These are phyloP conservation scores for Antitrichia curtipendula DNA, from an alignment of 225 moss, liverwort and hornwort species.

Conservation along the genomic window DNA sequence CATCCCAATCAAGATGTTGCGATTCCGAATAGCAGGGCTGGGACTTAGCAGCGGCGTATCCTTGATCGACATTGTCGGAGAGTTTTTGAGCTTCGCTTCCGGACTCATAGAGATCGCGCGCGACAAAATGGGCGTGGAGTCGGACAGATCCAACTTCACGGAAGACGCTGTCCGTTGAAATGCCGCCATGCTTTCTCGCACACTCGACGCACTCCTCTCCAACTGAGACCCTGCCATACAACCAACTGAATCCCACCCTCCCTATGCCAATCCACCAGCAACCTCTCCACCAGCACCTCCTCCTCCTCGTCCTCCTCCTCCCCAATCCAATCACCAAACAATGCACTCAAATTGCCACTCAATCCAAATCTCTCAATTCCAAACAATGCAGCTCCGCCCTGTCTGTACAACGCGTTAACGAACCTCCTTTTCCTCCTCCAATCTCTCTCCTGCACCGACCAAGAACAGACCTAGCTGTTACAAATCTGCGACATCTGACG, in stretches of 20 bases:
- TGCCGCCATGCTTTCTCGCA: conserved; percentile 17
- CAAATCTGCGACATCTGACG: neutral
- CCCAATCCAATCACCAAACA: neutral
- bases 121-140: neutral
- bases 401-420: neutral
- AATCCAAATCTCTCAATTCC: neutral
- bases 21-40: conserved; percentile 1
- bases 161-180: conserved; percentile 16
- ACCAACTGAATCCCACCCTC: neutral
- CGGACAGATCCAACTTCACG: neutral
- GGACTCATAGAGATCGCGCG: neutral
- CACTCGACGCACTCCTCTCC: conserved; percentile 19
- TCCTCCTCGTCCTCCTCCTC: neutral
- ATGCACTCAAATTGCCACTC: neutral
- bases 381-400: neutral
- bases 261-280: neutral
- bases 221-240: conserved; percentile 14
- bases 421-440: neutral
- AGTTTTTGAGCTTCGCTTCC: neutral
- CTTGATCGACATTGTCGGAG: neutral
- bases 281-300: no score
- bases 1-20: conserved; percentile 13
- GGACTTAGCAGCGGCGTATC: neutral
- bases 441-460: neutral
- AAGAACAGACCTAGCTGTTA: neutral